phyloP scores from a whole-genome alignment of 805 yeast species.

The Maudiozyma pseudohumilis region DNA sequence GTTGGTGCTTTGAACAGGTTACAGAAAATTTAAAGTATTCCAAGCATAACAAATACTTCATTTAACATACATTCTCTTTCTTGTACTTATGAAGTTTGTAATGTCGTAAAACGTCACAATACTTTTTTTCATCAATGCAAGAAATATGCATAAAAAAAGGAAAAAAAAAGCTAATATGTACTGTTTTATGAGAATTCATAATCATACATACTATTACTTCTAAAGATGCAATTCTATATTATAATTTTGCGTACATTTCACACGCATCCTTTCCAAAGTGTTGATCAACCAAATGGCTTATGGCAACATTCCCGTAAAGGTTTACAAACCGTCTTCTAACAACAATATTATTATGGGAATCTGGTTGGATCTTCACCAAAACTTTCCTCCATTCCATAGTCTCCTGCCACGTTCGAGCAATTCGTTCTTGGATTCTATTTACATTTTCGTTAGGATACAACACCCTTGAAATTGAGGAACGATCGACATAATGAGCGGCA shows the following conservation, averaged over 20 bases:
- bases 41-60: no score
- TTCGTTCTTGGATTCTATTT: conserved; percentile 44
- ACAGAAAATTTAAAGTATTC: no score
- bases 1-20: no score
- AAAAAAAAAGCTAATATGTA: no score
- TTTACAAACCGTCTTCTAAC: conserved; percentile 74
- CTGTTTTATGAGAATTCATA: no score
- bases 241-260: conserved; percentile 6
- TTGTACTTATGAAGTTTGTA: no score
- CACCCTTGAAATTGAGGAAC: conserved; percentile 20
- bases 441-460: conserved; percentile 26
- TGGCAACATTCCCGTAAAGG: conserved; percentile 91
- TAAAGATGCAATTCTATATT: neutral
- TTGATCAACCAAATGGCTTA: conserved; percentile 65
- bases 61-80: no score
- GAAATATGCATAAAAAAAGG: no score
- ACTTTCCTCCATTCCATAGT: conserved; percentile 85
- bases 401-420: conserved; percentile 81
- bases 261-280: conserved; percentile 29
- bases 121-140: no score
- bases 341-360: conserved; percentile 85
- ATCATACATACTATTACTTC: no score
- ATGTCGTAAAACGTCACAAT: no score
- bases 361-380: conserved; percentile 71
- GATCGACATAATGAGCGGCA: conserved; percentile 32